These are phyloP conservation scores for Geranium rotundifolium DNA, from an alignment of 345 rosid species.

Conservation along the genomic window DNA sequence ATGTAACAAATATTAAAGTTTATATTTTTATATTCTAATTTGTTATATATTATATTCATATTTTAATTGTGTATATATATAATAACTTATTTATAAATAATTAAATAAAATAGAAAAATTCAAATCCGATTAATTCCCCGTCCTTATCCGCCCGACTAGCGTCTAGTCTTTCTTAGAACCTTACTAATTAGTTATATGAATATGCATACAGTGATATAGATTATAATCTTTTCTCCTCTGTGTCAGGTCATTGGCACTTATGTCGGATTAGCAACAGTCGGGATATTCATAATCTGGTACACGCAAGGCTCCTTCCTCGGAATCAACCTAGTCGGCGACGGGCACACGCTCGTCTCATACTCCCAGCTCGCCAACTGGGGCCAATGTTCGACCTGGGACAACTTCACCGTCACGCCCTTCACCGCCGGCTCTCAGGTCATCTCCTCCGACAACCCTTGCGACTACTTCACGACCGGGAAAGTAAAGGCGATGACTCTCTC, in stretches of 20 bases:
- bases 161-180: no score
- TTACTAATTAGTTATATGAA: no score
- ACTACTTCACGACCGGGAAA: slow-evolving; percentile 52
- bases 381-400: slow-evolving; percentile 44
- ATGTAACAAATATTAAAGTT: no score
- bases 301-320: slow-evolving; percentile 47
- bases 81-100: no score
- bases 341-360: slow-evolving; percentile 49
- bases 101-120: no score
- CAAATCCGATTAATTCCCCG: no score
- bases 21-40: no score
- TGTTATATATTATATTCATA: no score
- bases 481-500: slow-evolving; percentile 61
- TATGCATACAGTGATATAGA: no score
- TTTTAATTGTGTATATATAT: no score
- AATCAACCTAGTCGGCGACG: slow-evolving; percentile 50
- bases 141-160: no score
- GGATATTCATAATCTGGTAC: slow-evolving; percentile 57
- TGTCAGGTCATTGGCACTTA: slow-evolving; percentile 53
- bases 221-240: no score
- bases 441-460: slow-evolving; percentile 45
- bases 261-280: slow-evolving; percentile 61
- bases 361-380: slow-evolving; percentile 63
- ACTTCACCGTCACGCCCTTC: slow-evolving; percentile 40
- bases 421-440: slow-evolving; percentile 41